These are phyloP conservation scores for Turritis glabra DNA, from an alignment of 345 rosid genomes.

Conservation along the genomic window DNA sequence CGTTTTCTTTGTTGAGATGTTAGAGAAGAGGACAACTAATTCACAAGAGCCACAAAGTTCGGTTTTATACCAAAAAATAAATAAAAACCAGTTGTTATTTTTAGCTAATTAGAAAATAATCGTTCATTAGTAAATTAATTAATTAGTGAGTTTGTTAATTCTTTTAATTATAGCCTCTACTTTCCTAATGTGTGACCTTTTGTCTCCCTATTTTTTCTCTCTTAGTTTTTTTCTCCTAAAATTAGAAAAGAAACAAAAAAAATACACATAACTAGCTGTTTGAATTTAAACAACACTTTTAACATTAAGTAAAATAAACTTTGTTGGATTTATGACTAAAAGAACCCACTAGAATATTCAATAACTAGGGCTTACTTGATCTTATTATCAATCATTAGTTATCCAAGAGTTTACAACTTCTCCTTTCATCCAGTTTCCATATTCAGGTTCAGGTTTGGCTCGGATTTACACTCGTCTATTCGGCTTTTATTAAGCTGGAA, in stretches of 20 bases:
- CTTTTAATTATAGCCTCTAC: conserved; percentile 17
- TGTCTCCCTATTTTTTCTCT: background rate
- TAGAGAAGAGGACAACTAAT: conserved; percentile 37
- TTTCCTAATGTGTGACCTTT: conserved; percentile 7
- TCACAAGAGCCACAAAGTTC: conserved; percentile 25
- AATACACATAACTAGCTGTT: background rate
- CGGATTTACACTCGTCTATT: conserved; percentile 56
- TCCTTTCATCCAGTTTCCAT: conserved; percentile 1
- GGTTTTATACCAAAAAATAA: conserved; percentile 16
- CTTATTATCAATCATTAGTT: background rate
- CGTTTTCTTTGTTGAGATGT: background rate
- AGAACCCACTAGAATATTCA: background rate
- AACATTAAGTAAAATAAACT: background rate
- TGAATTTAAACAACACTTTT: background rate
- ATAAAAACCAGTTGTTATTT: background rate
- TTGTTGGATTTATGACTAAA: background rate
- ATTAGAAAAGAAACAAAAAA: conserved; percentile 16
- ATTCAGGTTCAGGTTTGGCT: background rate
- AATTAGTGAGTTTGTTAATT: conserved; percentile 12
- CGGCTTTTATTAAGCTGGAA: conserved; percentile 80
- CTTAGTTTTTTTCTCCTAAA: conserved; percentile 8
- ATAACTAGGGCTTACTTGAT: background rate
- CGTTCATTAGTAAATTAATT: too few relatives aligned
- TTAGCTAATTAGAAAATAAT: conserved; percentile 12
- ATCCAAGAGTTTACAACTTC: background rate